These are phyloP conservation scores for Linum usitatissimum DNA, from an alignment of 345 rosid species.

Conservation along the genomic window DNA sequence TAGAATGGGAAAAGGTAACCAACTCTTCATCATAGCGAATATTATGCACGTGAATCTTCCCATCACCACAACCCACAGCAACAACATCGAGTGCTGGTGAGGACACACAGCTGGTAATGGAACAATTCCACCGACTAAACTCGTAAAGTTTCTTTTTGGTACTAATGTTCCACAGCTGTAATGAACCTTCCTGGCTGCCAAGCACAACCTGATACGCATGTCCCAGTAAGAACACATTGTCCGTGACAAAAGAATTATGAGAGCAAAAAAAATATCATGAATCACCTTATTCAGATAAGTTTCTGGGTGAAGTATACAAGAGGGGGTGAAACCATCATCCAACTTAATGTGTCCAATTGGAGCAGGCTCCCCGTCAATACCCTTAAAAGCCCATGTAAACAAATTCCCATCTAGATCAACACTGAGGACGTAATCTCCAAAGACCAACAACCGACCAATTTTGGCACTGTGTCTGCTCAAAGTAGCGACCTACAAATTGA, in stretches of 20 bases:
- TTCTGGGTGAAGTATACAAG: slow-evolving; percentile 82
- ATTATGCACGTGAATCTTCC: slow-evolving; percentile 81
- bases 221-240: slow-evolving; percentile 6
- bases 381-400: slow-evolving; percentile 79
- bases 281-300: slow-evolving; percentile 85
- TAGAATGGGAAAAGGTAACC: slow-evolving; percentile 61
- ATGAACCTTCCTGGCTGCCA: slow-evolving; percentile 74
- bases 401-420: slow-evolving; percentile 63
- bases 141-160: slow-evolving; percentile 72
- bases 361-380: slow-evolving; percentile 40
- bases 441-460: slow-evolving; percentile 56
- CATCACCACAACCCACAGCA: slow-evolving; percentile 92
- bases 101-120: slow-evolving; percentile 65
- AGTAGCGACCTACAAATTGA: slow-evolving; percentile 48
- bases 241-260: neutral
- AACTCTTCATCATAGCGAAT: slow-evolving; percentile 63
- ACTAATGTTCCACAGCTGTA: slow-evolving; percentile 94
- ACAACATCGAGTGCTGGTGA: slow-evolving; percentile 94
- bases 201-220: slow-evolving; percentile 50
- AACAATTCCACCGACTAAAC: slow-evolving; percentile 75
- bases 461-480: slow-evolving; percentile 81
- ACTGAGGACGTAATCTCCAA: slow-evolving; percentile 78
- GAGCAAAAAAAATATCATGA: neutral
- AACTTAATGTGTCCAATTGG: slow-evolving; percentile 59
- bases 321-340: slow-evolving; percentile 48